Base-by-base conservation (phyloP, 2,329 filamentous ascomycete genomes). In the Paraphoma chrysanthemicola region DNA sequence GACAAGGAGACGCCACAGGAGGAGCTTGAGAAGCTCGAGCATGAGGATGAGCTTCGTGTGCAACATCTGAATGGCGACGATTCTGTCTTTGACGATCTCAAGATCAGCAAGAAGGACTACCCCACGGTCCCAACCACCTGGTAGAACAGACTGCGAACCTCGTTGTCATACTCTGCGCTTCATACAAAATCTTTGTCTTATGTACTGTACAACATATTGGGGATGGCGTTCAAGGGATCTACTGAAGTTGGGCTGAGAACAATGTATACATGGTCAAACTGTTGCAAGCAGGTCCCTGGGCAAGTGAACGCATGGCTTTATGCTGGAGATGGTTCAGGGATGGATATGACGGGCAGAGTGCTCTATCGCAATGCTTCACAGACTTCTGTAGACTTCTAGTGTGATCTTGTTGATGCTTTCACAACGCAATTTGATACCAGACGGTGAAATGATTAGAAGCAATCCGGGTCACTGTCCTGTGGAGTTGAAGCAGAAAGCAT, bases 11-110 rank as follows among this genome's bases (percentile, higher is more conserved):
- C 87, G 2, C 88, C 90, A 0, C 78, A 82, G n/a, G 87, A 91
- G 61, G 89, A 92, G 65, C 73, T 96, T 44, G 86, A 93, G 72
- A 86, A 88, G 71, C 78, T 96, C 2, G 90, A 92, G 72, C 83
- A 89, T 11, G 91, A 94, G 71, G 90, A 95, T 64, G 82, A 88
- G 59, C 78, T 88, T 54, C 83, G 91, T 6, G 87, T 92, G 72
- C 81, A 83, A 69, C 77, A 85, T 63, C 76, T 89, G 11, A 76
- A 82, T 63, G 85, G 85, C 84, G 72, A 67, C 28, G 16, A 14
- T 6, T 11, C 17, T 36, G n/a, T 38, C 33, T 48, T 9, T 38
- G 30, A 18, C 6, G 9, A 17, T 9, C 33, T 43, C 41, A 43
- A 43, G 41, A 23, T 87, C 44, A 83, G 83, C 54, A 82, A 86